Conservation (phyloP, 306 rosid species). For the Trichosanthes cucumerina region DNA sequence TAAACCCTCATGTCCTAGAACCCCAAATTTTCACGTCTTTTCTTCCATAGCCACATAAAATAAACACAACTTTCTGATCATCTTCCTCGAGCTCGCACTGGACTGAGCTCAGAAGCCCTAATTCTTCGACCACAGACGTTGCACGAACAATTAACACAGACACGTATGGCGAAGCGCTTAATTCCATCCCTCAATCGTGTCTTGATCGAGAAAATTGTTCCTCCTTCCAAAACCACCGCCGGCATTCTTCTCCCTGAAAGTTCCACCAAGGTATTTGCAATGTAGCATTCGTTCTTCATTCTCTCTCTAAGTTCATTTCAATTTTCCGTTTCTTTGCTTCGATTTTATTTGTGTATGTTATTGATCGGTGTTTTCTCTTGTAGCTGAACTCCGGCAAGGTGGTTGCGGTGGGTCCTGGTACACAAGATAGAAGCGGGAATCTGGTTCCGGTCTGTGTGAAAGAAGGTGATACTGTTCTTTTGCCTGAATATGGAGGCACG, state of each 20-base stretch:
- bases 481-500: conserved; percentile 86
- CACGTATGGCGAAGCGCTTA: conserved; percentile 71
- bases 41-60: not conserved
- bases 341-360: not conserved
- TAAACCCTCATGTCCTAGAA: conserved; percentile 34
- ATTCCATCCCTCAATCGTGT: conserved; percentile 72
- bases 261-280: conserved; percentile 47
- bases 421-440: conserved; percentile 54
- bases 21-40: not conserved
- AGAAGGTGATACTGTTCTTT: conserved; percentile 77
- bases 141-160: not conserved
- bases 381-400: conserved; percentile 88
- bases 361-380: not conserved
- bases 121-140: not conserved
- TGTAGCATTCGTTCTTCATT: not conserved
- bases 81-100: not conserved
- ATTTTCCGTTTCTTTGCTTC: not conserved
- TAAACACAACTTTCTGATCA: not conserved
- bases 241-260: conserved; percentile 86
- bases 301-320: not conserved
- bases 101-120: not conserved
- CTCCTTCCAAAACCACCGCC: conserved; percentile 66
- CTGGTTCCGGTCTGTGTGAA: conserved; percentile 57
- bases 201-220: conserved; percentile 66
- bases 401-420: conserved; percentile 77